These are phyloP conservation scores for Pyricularia grisea DNA, from an alignment of 2,329 filamentous ascomycete species.

Conservation along the genomic window DNA sequence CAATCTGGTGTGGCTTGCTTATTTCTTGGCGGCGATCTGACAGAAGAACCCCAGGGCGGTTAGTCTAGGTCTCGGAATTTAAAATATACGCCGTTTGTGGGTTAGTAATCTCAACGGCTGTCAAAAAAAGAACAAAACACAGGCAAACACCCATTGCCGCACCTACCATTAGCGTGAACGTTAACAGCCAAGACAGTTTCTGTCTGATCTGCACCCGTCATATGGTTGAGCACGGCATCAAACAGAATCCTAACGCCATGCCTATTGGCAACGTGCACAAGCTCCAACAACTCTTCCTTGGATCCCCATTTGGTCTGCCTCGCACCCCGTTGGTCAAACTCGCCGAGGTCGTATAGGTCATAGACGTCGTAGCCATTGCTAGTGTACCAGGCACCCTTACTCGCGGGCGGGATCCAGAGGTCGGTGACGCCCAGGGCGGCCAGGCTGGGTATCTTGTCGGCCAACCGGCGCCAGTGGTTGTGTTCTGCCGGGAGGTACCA, in stretches of 20 bases:
- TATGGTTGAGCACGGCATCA: slow-evolving; percentile 66
- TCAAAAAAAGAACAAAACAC: background rate
- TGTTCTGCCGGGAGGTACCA: slow-evolving; percentile 58
- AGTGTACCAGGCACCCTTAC: slow-evolving; percentile 49
- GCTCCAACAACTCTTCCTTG: slow-evolving; percentile 47
- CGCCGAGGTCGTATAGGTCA: slow-evolving; percentile 61
- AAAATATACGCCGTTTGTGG: no score
- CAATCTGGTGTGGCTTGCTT: slow-evolving; percentile 49
- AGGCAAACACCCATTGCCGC: background rate
- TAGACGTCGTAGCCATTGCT: slow-evolving; percentile 64
- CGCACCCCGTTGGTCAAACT: slow-evolving; percentile 62
- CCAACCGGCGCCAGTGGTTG: slow-evolving; percentile 51
- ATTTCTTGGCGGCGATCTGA: slow-evolving; percentile 46
- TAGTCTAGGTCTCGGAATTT: background rate
- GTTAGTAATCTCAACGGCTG: no score
- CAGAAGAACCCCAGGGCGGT: background rate
- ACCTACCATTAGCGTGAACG: slow-evolving; percentile 40
- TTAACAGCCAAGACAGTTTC: slow-evolving; percentile 51
- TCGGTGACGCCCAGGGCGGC: slow-evolving; percentile 51
- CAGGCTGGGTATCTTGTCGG: slow-evolving; percentile 39
- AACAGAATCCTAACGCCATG: slow-evolving; percentile 51
- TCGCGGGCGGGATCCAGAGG: slow-evolving; percentile 62
- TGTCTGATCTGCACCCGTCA: slow-evolving; percentile 55
- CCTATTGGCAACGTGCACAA: slow-evolving; percentile 40
- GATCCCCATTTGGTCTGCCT: slow-evolving; percentile 59